phyloP scores from a whole-genome alignment of 106 monocot genomes.

The Gastrodia elata region DNA sequence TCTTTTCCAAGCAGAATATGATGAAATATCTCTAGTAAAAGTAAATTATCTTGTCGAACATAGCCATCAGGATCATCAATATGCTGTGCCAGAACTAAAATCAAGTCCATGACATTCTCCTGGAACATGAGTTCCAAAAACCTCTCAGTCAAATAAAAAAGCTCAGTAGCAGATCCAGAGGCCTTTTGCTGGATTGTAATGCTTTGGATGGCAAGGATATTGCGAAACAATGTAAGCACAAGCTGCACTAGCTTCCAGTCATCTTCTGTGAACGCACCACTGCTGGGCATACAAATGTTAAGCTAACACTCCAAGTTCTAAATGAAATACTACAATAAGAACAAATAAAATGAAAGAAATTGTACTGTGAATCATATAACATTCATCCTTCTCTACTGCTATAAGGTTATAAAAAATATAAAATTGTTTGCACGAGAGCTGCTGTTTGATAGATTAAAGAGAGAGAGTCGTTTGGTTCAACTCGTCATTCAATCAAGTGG shows the following conservation, averaged over 20 bases:
- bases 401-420: background rate
- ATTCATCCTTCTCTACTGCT: background rate
- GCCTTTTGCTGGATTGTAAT: constrained; percentile 72
- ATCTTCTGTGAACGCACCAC: constrained; percentile 76
- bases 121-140: constrained; percentile 83
- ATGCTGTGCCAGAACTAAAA: constrained; percentile 73
- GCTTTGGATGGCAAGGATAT: constrained; percentile 64
- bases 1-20: constrained; percentile 68
- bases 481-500: background rate
- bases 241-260: constrained; percentile 96
- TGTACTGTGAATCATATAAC: background rate
- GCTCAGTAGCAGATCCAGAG: constrained; percentile 63
- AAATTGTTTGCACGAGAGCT: background rate
- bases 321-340: background rate
- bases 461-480: background rate
- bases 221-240: constrained; percentile 89
- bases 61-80: constrained; percentile 51
- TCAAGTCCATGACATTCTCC: constrained; percentile 81
- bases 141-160: constrained; percentile 46
- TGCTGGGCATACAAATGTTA: constrained; percentile 20
- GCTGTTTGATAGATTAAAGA: background rate
- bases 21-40: constrained; percentile 75
- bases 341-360: background rate
- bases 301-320: background rate
- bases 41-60: constrained; percentile 64